Percentiles rank a stretch among this genome's conserved stretches.
phyloP scores from a whole-genome alignment of 257 asterid genomes.

The Fraxinus anomala region DNA sequence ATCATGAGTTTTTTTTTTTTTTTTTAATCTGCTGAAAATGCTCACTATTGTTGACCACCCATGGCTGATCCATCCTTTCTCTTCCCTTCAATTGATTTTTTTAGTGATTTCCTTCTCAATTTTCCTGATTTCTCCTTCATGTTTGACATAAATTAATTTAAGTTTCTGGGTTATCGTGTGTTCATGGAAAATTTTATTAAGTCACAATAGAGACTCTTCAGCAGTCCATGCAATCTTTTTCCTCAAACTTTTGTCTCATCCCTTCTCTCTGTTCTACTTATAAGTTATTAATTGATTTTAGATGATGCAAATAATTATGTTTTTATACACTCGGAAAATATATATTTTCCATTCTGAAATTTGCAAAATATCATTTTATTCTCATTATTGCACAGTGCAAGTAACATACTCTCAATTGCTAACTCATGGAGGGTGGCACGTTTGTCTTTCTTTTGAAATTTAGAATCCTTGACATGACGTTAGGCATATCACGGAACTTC shows the following conservation, averaged over 20 bases:
- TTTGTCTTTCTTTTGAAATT: conserved; percentile 13
- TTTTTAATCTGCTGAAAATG: neutral
- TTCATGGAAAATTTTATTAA: neutral
- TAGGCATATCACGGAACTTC: conserved; percentile 91
- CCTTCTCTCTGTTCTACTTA: neutral
- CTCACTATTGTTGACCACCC: neutral
- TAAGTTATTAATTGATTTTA: conserved; percentile 7
- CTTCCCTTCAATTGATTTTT: conserved; percentile 4
- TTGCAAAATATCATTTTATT: neutral
- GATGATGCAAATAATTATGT: neutral
- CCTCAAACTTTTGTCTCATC: neutral
- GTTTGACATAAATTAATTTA: neutral
- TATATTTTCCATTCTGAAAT: neutral
- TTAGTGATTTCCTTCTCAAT: neutral
- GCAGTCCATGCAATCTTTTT: conserved; percentile 5
- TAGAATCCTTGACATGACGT: conserved; percentile 47
- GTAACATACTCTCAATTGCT: neutral
- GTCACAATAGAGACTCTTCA: neutral
- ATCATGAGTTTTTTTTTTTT: conserved; percentile 6
- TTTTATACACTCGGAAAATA: neutral
- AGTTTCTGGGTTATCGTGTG: neutral
- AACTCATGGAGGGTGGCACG: neutral
- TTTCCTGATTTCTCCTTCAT: neutral
- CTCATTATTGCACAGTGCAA: neutral
- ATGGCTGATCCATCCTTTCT: neutral